A percentile compares a stretch with the other conserved stretches of the same genome.
phyloP scores from a whole-genome alignment of 768 basidiomycete species.

The Russula ochroleuca region DNA sequence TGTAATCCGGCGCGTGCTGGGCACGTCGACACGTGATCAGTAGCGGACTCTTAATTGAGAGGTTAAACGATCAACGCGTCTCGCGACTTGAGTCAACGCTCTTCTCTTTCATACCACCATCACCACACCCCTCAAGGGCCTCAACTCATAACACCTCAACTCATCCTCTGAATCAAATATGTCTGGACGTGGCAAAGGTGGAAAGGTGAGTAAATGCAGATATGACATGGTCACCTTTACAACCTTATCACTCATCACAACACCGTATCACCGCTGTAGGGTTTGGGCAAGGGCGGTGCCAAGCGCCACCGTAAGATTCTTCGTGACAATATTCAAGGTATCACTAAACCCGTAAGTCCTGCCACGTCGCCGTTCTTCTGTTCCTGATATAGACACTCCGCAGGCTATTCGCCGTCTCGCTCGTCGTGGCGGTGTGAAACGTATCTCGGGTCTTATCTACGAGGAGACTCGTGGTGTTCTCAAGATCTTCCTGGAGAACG shows the following conservation, averaged over 20 bases:
- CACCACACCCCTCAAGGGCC: constrained; percentile 3
- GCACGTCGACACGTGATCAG: constrained; percentile 21
- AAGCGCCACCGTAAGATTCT: constrained; percentile 97
- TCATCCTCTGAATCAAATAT: constrained; percentile 42
- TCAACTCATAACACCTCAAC: constrained; percentile 28
- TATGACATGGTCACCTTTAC: neutral
- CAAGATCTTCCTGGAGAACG: constrained; percentile 90
- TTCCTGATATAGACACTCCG: constrained; percentile 31
- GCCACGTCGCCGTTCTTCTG: constrained; percentile 11
- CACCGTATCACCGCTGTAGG: constrained; percentile 39
- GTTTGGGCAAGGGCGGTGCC: constrained; percentile 95
- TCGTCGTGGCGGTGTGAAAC: constrained; percentile 96
- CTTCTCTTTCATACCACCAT: constrained; percentile 28
- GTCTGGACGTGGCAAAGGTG: constrained; percentile 97
- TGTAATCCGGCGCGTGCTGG: neutral
- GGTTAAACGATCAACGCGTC: constrained; percentile 25
- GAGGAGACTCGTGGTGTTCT: constrained; percentile 94
- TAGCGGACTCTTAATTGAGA: constrained; percentile 21
- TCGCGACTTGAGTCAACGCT: constrained; percentile 23
- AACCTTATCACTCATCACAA: constrained; percentile 14
- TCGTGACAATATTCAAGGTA: constrained; percentile 72
- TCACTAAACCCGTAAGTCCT: constrained; percentile 43
- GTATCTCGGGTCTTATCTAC: constrained; percentile 91
- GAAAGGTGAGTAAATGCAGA: constrained; percentile 50
- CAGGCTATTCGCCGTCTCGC: constrained; percentile 93